Conservation (phyloP, 495 filamentous ascomycete species). For the Evernia prunastri region DNA sequence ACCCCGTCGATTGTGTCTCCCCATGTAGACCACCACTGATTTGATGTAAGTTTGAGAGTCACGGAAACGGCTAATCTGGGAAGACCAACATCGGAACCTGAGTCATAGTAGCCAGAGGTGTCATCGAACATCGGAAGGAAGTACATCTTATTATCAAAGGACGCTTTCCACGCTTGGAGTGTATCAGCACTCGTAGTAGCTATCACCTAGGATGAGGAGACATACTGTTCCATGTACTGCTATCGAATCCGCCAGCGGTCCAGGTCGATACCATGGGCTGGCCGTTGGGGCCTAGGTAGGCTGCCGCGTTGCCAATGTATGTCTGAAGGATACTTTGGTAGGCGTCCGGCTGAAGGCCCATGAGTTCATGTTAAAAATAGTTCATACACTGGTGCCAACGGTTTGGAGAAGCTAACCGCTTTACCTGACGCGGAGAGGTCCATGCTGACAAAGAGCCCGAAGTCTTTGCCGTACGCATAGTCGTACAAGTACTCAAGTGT, state of each 20-base stretch:
- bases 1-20: slow-evolving; percentile 29
- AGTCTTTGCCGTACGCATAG: slow-evolving; percentile 21
- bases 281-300: slow-evolving; percentile 24
- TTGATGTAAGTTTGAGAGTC: neutral
- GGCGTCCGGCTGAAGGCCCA: slow-evolving; percentile 5
- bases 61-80: neutral
- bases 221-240: slow-evolving; percentile 12
- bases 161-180: slow-evolving; percentile 6
- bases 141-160: slow-evolving; percentile 15
- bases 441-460: slow-evolving; percentile 33
- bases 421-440: slow-evolving; percentile 18
- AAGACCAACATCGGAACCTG: neutral
- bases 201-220: neutral
- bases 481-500: slow-evolving; percentile 25
- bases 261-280: slow-evolving; percentile 16
- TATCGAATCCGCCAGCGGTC: slow-evolving; percentile 10
- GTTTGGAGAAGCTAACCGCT: slow-evolving; percentile 11
- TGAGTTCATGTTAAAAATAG: neutral
- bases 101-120: slow-evolving; percentile 24
- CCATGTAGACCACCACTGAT: slow-evolving; percentile 19
- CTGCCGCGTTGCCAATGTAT: slow-evolving; percentile 20
- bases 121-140: slow-evolving; percentile 28
- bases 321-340: slow-evolving; percentile 5
- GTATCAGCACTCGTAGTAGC: slow-evolving; percentile 2
- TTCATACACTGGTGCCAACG: neutral